These are phyloP conservation scores for Cordyceps cateniannulata DNA, from an alignment of 2,329 filamentous ascomycete species.

Conservation along the genomic window DNA sequence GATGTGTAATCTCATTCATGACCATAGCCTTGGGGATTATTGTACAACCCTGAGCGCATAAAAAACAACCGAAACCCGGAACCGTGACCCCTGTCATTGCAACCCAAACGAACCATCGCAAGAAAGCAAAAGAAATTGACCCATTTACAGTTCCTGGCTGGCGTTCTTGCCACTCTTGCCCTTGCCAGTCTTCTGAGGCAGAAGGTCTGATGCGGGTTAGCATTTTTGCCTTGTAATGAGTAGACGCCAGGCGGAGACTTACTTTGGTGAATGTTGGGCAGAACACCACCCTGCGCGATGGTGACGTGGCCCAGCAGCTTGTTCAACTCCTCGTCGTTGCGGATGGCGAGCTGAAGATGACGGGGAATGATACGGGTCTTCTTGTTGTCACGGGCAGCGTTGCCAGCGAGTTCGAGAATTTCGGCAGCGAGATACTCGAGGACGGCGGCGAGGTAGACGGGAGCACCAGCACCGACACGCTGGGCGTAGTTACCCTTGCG, in stretches of 20 bases:
- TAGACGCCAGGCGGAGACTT: constrained; percentile 34
- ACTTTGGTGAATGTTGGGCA: constrained; percentile 98
- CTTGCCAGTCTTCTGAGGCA: constrained; percentile 90
- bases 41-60: constrained; percentile 60
- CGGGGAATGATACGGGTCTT: constrained; percentile 99
- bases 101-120: constrained; percentile 59
- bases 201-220: constrained; percentile 62
- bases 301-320: constrained; percentile 95
- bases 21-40: constrained; percentile 64
- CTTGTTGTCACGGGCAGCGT: constrained; percentile 99
- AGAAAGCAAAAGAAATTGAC: constrained; percentile 44
- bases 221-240: constrained; percentile 23
- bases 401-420: constrained; percentile 97
- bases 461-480: constrained; percentile 97
- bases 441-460: constrained; percentile 94
- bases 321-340: constrained; percentile 99
- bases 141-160: constrained; percentile 86
- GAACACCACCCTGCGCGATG: constrained; percentile 93
- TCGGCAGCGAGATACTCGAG: constrained; percentile 98
- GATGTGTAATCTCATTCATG: constrained; percentile 52
- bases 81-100: constrained; percentile 80
- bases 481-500: constrained; percentile 99
- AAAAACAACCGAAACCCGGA: constrained; percentile 59
- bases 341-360: constrained; percentile 97
- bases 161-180: constrained; percentile 86